A percentile compares a stretch with the other conserved stretches of the same genome.
These are phyloP conservation scores for Hanseniaspora thailandica DNA, from an alignment of 805 yeast genomes.

Conservation along the genomic window DNA sequence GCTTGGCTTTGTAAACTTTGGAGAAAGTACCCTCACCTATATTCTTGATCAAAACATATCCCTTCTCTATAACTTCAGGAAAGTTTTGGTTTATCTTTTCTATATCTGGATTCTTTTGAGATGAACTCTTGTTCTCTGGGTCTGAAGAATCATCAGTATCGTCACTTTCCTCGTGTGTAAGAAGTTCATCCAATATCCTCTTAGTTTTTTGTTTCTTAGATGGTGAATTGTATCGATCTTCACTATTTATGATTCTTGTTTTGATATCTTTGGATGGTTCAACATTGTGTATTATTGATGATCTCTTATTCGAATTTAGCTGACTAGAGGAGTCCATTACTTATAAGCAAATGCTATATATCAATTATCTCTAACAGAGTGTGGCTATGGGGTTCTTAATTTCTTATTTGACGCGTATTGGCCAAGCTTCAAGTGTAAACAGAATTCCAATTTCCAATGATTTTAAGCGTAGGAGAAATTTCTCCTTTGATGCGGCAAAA, in stretches of 20 bases:
- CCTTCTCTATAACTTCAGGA: conserved; percentile 33
- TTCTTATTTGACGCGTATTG: no score
- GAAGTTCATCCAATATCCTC: not conserved
- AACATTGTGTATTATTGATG: not conserved
- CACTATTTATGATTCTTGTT: conserved; percentile 9
- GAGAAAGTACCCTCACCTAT: conserved; percentile 89
- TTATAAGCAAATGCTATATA: no score
- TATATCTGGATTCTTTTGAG: conserved; percentile 34
- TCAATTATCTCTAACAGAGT: no score
- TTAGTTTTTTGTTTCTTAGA: conserved; percentile 14
- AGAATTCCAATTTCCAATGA: not conserved
- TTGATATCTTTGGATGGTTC: not conserved
- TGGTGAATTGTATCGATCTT: conserved; percentile 15
- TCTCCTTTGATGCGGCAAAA: not conserved
- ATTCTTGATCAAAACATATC: conserved; percentile 29
- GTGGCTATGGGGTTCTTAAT: no score
- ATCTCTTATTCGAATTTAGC: not conserved
- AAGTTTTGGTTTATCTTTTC: conserved; percentile 42
- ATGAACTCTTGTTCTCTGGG: conserved; percentile 36
- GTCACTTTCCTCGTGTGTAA: not conserved
- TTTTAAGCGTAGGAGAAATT: not conserved
- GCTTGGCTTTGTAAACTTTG: conserved; percentile 44
- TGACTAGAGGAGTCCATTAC: not conserved
- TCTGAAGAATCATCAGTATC: not conserved
- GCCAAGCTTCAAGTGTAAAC: not conserved